Evolutionary conservation across 495 filamentous ascomycete genomes (phyloP).

Genomic region (Xylaria venustula): DNA sequence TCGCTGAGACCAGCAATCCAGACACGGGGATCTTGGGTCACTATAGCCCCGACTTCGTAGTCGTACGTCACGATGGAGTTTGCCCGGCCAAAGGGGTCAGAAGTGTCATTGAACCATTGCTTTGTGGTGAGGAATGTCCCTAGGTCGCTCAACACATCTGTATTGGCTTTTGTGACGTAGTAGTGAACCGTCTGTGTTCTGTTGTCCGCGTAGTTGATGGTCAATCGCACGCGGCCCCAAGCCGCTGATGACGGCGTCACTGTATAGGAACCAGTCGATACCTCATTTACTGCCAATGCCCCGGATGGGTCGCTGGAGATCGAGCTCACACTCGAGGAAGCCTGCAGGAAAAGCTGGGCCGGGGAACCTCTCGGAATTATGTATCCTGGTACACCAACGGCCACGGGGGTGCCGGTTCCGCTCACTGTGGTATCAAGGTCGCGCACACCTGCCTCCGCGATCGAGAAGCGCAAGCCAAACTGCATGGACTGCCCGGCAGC

Average conservation of each 20-base stretch:
- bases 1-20: constrained; percentile 55
- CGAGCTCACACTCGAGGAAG: constrained; percentile 22
- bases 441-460: constrained; percentile 35
- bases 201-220: constrained; percentile 40
- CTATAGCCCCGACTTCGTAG: constrained; percentile 33
- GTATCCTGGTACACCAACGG: constrained; percentile 48
- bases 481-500: constrained; percentile 38
- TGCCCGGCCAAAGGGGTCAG: constrained; percentile 48
- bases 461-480: constrained; percentile 46
- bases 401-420: constrained; percentile 38
- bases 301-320: constrained; percentile 25
- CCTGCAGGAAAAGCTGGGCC: constrained; percentile 39
- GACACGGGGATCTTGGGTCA: constrained; percentile 48
- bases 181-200: constrained; percentile 50
- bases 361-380: constrained; percentile 43
- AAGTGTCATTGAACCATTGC: constrained; percentile 43
- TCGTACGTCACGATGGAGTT: constrained; percentile 53
- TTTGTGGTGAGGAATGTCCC: constrained; percentile 40
- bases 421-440: constrained; percentile 40
- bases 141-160: constrained; percentile 34
- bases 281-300: constrained; percentile 18
- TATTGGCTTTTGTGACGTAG: constrained; percentile 42
- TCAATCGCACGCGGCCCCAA: constrained; percentile 43
- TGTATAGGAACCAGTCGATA: constrained; percentile 19
- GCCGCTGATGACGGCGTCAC: constrained; percentile 28